Percentiles rank a stretch among this genome's conserved stretches.
Evolutionary conservation across 2,329 filamentous ascomycete species (phyloP).

Genomic region (Leptodontidium sp.): DNA sequence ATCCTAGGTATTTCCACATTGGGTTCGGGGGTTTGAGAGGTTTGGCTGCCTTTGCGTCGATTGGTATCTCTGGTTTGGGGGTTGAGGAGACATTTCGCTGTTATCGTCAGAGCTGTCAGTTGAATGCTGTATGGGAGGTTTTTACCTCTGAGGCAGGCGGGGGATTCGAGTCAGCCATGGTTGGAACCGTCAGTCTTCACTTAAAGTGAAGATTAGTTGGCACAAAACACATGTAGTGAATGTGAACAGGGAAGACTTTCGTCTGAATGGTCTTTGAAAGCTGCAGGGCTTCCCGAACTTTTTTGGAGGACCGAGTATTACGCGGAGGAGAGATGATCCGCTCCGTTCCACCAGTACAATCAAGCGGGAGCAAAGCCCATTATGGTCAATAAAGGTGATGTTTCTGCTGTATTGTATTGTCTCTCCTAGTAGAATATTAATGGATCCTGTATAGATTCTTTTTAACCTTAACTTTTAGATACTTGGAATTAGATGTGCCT

Average conservation of each 20-base stretch:
- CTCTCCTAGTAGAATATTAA: too few species aligned
- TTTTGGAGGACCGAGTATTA: not conserved
- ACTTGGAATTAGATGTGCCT: too few species aligned
- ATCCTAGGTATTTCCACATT: conserved; percentile 79
- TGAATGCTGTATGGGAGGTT: not conserved
- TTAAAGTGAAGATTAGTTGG: conserved; percentile 2
- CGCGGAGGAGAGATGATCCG: conserved; percentile 9
- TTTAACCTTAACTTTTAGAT: too few species aligned
- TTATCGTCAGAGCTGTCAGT: conserved; percentile 13
- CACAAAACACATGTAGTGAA: not conserved
- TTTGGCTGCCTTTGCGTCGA: conserved; percentile 51
- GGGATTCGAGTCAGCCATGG: conserved; percentile 41
- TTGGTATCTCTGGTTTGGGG: conserved; percentile 48
- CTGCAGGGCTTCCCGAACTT: conserved; percentile 8
- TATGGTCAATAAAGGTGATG: not conserved
- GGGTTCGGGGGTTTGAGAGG: conserved; percentile 67
- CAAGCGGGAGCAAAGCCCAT: not conserved
- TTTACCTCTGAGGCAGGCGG: conserved; percentile 37
- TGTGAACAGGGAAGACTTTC: not conserved
- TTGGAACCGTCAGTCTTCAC: conserved; percentile 23
- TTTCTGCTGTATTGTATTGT: too few species aligned
- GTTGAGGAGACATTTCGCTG: conserved; percentile 45
- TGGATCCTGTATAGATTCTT: too few species aligned
- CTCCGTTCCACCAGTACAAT: not conserved
- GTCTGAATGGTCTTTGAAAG: not conserved